Evolutionary conservation across 371 early-diverging fungal genomes (phyloP), one percentile per base, ranked within the genome.

Genomic region (Zychaea mexicana): DNA sequence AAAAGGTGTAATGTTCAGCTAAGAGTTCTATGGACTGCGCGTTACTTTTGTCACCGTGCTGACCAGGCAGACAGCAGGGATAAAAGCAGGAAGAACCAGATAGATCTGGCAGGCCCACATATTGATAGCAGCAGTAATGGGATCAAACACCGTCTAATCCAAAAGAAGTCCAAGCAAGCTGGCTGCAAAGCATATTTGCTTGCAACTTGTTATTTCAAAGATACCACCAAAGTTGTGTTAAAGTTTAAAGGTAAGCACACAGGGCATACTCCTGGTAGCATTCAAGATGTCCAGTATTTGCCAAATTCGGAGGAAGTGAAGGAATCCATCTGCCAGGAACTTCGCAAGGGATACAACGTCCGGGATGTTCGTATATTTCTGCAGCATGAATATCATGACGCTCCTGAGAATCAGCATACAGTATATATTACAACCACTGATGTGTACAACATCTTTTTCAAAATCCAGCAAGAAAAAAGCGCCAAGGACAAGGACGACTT

Each of bases 101-200:
- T 26, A 49, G 52, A 6, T 6, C 5, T 8, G 30, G 30, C 17
- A n/a, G n/a, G n/a, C n/a, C n/a, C n/a, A n/a, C n/a, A n/a, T n/a
- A n/a, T n/a, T n/a, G n/a, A n/a, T n/a, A n/a, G n/a, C n/a, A n/a
- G n/a, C n/a, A n/a, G n/a, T n/a, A n/a, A n/a, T n/a, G n/a, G n/a
- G n/a, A n/a, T n/a, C 4, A 46, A 60, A n/a, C 9, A 7, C 4
- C 47, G 61, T 10, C 22, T 27, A 27, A 32, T 53, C 26, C 54
- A 39, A 53, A 53, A 53, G 32, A 49, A 12, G n/a, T 33, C 36
- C 38, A 62, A 62, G 27, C 10, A 39, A 19, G 38, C 36, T 15
- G 62, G 62, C 6, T 62, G 62, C 54, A 52, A 1, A 4, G 62
- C 62, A n/a, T 7, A 19, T n/a, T 62, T 7, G 26, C n/a, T 2